Evolutionary conservation across 1,284 basidiomycete species (phyloP), one percentile per base, ranked within the genome.

Genomic region (Boletus sp.): DNA sequence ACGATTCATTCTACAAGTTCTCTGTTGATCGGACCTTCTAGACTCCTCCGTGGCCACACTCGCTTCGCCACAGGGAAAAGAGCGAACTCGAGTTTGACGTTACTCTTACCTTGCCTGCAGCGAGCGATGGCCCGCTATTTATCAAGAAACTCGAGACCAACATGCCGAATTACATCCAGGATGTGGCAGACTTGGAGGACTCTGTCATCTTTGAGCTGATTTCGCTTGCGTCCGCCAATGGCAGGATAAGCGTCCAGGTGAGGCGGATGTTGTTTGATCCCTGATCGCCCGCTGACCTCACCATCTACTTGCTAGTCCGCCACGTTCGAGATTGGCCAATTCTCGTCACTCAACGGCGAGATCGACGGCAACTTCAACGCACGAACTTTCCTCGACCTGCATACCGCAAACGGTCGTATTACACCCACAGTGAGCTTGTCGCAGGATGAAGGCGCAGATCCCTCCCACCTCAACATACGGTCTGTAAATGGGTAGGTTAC

Each of bases 351-450:
- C 2, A 78, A 81, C 44, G 75, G 74, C 27, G 61, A 66, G 16
- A 79, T 85, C 60, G 61, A 70, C 8, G 85, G 83, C 25, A 70
- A 70, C n/a, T 82, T 79, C 71, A 75, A 74, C 31, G 66, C 71
- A 16, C 67, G 73, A 10, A 71, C 71, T 1, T 65, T 64, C 10
- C 74, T 85, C 21, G 65, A 64, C 4, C 62, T 86, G 25, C 30
- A 54, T 23, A 80, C 79, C 2, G 60, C 70, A 31, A 81, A 81
- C 62, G 74, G 70, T 6, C 63, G 40, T n/a, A 78, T 85, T 56
- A 55, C 71, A 16, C 72, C 74, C 6, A 67, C 71, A 21, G 73
- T 80, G 40, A 70, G 68, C 30, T 58, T 83, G 31, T 62, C 66
- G 46, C 75, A 80, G 56, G 65, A 71, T n/a, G 54, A 71, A 44